phyloP scores from a whole-genome alignment of 345 rosid species.

The Heritiera littoralis region DNA sequence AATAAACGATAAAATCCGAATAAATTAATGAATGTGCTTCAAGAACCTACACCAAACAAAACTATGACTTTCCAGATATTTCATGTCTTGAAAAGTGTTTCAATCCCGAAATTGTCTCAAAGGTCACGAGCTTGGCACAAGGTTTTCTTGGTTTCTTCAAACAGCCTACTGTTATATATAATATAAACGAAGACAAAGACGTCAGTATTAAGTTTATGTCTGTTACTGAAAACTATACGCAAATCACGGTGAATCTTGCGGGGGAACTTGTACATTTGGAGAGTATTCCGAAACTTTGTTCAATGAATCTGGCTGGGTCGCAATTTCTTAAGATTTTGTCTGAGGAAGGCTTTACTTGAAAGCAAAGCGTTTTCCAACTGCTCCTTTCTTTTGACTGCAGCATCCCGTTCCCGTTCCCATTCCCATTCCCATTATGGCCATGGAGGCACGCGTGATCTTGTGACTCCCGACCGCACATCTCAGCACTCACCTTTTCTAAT shows the following conservation, averaged over 20 bases:
- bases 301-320: neutral
- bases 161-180: neutral
- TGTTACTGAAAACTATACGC: neutral
- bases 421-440: neutral
- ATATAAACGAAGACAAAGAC: neutral
- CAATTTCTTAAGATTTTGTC: neutral
- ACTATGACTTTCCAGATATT: too few relatives aligned
- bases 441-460: conserved; percentile 2
- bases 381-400: neutral
- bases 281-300: neutral
- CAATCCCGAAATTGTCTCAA: neutral
- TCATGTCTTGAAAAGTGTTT: neutral
- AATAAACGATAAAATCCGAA: too few relatives aligned
- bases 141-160: neutral
- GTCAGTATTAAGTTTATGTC: neutral
- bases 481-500: neutral
- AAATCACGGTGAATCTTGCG: neutral
- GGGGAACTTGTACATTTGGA: neutral
- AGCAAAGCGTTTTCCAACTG: neutral
- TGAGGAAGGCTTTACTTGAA: neutral
- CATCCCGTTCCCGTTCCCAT: too few relatives aligned
- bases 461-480: neutral
- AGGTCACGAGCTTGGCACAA: neutral
- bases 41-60: too few relatives aligned
- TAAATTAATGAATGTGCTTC: too few relatives aligned